Conservation (phyloP, 116 monocot genomes). For the Trichopus zeylanicus region DNA sequence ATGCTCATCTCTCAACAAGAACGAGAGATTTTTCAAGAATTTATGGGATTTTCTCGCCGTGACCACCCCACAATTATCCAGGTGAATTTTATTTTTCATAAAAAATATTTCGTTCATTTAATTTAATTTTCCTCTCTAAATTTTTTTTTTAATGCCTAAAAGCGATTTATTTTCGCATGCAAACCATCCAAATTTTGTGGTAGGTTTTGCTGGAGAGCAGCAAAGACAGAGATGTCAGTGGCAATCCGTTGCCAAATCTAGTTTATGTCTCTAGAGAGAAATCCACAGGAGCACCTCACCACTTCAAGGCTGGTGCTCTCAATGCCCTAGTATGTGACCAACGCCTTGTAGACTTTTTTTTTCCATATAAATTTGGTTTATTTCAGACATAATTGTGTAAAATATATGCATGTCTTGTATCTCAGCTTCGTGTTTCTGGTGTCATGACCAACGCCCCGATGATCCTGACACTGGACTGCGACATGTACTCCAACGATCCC, state of each 20-base stretch:
- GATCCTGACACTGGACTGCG: slow-evolving; percentile 81
- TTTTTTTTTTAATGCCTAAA: not conserved
- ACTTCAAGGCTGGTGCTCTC: slow-evolving; percentile 86
- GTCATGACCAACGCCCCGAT: slow-evolving; percentile 48
- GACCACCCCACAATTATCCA: slow-evolving; percentile 36
- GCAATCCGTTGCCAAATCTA: slow-evolving; percentile 40
- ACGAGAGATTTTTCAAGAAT: slow-evolving; percentile 7
- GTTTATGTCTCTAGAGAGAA: slow-evolving; percentile 76
- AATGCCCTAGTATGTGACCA: slow-evolving; percentile 44
- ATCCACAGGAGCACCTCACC: slow-evolving; percentile 23
- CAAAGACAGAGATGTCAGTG: slow-evolving; percentile 35
- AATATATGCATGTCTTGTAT: too few species aligned
- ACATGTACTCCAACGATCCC: slow-evolving; percentile 60
- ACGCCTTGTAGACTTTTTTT: too few species aligned
- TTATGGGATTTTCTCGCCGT: slow-evolving; percentile 12
- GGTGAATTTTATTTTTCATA: slow-evolving; percentile 4
- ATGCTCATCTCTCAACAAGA: slow-evolving; percentile 13
- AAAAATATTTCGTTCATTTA: not conserved
- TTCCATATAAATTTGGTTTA: too few species aligned
- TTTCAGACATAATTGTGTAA: too few species aligned
- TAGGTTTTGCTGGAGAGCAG: slow-evolving; percentile 53
- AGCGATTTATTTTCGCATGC: too few species aligned
- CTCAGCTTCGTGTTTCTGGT: slow-evolving; percentile 44
- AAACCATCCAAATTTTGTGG: too few species aligned
- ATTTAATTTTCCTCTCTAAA: not conserved